phyloP scores from a whole-genome alignment of 2,329 filamentous ascomycete genomes.

The Pyrenophora tritici-repentis region DNA sequence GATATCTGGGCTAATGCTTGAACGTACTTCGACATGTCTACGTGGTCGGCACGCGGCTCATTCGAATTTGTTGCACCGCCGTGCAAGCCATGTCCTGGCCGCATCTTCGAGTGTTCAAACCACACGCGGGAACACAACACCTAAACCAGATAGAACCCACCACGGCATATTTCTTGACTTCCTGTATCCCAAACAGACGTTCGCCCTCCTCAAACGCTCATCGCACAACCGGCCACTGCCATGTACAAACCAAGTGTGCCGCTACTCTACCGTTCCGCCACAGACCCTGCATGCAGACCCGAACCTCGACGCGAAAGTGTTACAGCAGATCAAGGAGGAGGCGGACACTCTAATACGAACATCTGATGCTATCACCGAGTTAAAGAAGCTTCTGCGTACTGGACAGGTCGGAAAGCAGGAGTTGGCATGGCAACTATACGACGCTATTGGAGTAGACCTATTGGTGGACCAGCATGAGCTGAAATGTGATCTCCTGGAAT shows the following conservation, averaged over 20 bases:
- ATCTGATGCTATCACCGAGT: constrained; percentile 23
- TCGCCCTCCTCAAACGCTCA: constrained; percentile 45
- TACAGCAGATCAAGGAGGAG: constrained; percentile 24
- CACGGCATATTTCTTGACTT: constrained; percentile 50
- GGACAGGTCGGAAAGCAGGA: constrained; percentile 30
- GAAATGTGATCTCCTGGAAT: constrained; percentile 35
- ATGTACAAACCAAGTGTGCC: constrained; percentile 30
- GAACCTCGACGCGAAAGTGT: constrained; percentile 10
- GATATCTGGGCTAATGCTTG: constrained; percentile 56
- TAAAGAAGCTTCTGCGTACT: constrained; percentile 24
- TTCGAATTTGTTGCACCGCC: constrained; percentile 62
- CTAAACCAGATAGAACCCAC: constrained; percentile 2
- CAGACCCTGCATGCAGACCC: constrained; percentile 14
- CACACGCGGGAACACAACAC: constrained; percentile 10
- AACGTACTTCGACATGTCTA: constrained; percentile 61
- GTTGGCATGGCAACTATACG: constrained; percentile 47
- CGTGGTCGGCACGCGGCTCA: constrained; percentile 57
- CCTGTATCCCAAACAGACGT: constrained; percentile 53
- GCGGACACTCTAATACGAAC: constrained; percentile 22
- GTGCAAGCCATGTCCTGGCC: constrained; percentile 52
- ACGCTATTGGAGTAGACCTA: constrained; percentile 24
- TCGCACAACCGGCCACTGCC: constrained; percentile 31
- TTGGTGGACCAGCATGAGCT: constrained; percentile 10
- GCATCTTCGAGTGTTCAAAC: constrained; percentile 15
- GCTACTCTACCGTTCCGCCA: constrained; percentile 31